Evolutionary conservation across 306 rosid genomes (phyloP).

Genomic region (Arachis hypogaea): DNA sequence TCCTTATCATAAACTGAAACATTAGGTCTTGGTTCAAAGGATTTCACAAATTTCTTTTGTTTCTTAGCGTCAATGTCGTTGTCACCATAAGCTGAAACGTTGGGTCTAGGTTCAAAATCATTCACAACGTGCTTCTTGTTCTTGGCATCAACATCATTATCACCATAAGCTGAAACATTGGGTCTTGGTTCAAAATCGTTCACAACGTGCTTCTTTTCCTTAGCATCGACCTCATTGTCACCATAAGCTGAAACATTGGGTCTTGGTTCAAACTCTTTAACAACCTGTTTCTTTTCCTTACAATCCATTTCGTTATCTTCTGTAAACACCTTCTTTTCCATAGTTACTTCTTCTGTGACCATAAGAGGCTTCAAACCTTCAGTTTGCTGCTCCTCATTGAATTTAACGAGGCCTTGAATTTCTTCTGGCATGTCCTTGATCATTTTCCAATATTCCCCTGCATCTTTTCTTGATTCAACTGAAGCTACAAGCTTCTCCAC

Average conservation of each 20-base stretch:
- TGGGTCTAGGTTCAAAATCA: constrained; percentile 31
- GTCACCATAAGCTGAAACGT: not conserved
- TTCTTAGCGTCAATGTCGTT: not conserved
- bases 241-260: not conserved
- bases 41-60: not conserved
- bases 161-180: not conserved
- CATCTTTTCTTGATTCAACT: constrained; percentile 34
- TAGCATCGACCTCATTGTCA: not conserved
- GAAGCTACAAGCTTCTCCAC: constrained; percentile 14
- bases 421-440: constrained; percentile 9
- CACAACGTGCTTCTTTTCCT: too few relatives aligned
- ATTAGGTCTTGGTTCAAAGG: constrained; percentile 8
- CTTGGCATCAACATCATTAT: not conserved
- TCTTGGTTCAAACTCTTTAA: too few relatives aligned
- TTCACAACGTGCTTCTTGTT: not conserved
- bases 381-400: not conserved
- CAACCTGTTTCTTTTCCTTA: too few relatives aligned
- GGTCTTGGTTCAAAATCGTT: constrained; percentile 6
- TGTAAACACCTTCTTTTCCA: not conserved
- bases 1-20: not conserved
- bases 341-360: not conserved
- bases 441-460: constrained; percentile 35
- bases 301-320: not conserved
- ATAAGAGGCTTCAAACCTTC: not conserved
- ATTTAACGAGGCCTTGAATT: not conserved